Base-by-base conservation (phyloP, 352 stramenopile genomes). In the Globisporangium uncinulatum region DNA sequence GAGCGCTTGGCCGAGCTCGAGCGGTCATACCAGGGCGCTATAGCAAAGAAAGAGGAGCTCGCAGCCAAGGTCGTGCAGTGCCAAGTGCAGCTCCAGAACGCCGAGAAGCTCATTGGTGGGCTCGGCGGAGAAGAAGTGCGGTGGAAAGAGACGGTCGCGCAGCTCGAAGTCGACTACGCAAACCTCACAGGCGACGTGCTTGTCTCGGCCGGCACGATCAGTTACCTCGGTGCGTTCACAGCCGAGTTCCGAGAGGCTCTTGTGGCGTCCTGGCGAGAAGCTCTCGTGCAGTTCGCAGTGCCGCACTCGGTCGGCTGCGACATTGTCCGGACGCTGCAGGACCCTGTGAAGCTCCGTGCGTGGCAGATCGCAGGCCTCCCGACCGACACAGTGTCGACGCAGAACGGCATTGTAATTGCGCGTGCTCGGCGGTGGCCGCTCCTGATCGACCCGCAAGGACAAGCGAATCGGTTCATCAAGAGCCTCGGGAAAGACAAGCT, bases 321-420 rank as follows among this genome's bases (percentile, higher is more conserved):
- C 43, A 86, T 97, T 49, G 89, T 95, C 31, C 67, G 72, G 6
- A 96, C 87, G 2, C 59, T 97, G 0, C 76, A 88, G 41, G 86
- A 97, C 47, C 89, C 89, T 3, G 86, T 97, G 4, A 95, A 96
- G 54, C 46, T 97, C 11, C 71, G 88, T 1, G 72, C 79, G 7
- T 97, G 89, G 89, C 86, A 96, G 58, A 92, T 97, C 48, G 79
- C 81, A 21, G 86, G 85, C 0, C 71, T 97, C 2, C 90, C 90
- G 2, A 90, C 83, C 0, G 90, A 97, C 53, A 88, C 80, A 0
- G 70, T 97, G n/a, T 96, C 86, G 34, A 98, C 91, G 13, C 91
- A 98, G 53, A 98, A 98, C 61, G 95, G 93, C 13, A 95, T 97
- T 37, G 95, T 97, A 46, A 96, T 97, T 68, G 79, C 76, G 0